Base-by-base conservation (phyloP, 1,284 basidiomycete genomes). In the Ustilago hordei region DNA sequence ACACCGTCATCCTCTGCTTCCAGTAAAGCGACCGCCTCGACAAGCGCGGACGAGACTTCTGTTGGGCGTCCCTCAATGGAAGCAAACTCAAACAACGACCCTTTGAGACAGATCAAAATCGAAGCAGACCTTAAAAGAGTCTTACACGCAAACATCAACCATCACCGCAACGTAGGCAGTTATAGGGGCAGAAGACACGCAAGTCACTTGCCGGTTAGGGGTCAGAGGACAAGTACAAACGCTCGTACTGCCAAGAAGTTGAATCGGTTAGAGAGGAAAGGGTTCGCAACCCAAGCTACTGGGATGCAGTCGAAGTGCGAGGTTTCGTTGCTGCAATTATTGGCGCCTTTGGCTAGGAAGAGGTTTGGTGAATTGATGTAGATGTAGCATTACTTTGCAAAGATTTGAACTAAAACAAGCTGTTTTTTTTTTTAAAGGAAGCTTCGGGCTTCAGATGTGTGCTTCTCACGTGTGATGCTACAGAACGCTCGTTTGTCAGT, bases 141-240 rank as follows among this genome's bases (percentile, higher is more conserved):
- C 83, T 89, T 94, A 77, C 89, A 90, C 86, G 94, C 94, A 84
- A 95, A 95, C 84, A 94, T 96, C 86, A 91, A 91, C 9, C 95
- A 95, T 87, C 92, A 95, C 86, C 89, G 93, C 72, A 92, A 92
- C 89, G 94, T 96, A 86, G 94, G 95, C 55, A 93, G 91, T 80
- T 94, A 95, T 85, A 91, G 92, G 63, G 94, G 94, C 39, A 90
- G 91, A 87, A 89, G 94, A 84, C 94, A 96, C 84, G 93, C 93
- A 2, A 93, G 93, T 91, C 91, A 92, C 70, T 87, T 95, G 47
- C 95, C 95, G 0, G 94, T 96, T 67, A 89, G 94, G 83, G 94
- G 94, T 60, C 94, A 96, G 87, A 92, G 92, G 72, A 96, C 95
- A 5, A 91, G 91, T 86, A 91, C 90, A 58, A 96, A 96, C 80